Base-by-base conservation (phyloP, 2,329 filamentous ascomycete species). In the Scytalidium sp. region DNA sequence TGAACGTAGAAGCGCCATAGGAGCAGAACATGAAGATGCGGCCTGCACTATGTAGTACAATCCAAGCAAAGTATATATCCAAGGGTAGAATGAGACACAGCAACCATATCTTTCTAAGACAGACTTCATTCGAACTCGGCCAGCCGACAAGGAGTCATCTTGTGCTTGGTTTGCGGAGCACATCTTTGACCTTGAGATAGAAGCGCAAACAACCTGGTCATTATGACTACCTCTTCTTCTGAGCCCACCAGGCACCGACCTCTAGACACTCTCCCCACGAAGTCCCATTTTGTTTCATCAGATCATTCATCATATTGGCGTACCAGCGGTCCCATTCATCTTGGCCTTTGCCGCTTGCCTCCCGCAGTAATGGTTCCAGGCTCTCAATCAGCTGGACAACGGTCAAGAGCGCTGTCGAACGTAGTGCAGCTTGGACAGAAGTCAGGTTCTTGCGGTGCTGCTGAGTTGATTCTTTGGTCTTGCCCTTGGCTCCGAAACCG, bases 291-390 rank as follows among this genome's bases (percentile, higher is more conserved):
- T 93, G 86, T 65, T 87, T 84, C 63, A 96, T 78, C 62, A 97
- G 70, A 67, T 94, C 87, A 43, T 82, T 81, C 79, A 90, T 93
- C 87, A 96, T 89, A 68, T 86, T 89, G 39, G 85, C 84, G 71
- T 88, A 83, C 92, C 92, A 97, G 40, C 83, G 76, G 66, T 95
- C 88, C 91, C 91, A 97, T 70, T 97, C 92, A 59, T 96, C 90
- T 63, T 88, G 83, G 61, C 87, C 90, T 75, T 96, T 96, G 13
- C 87, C 88, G 62, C 88, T 95, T 42, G 84, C 83, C 61, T 96
- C 88, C 59, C 88, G 82, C 58, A 97, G 72, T 51, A 94, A 71
- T 4, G 90, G 89, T 68, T 97, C 92, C 60, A 97, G 73, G 55
- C 86, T 87, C 65, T 94, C 89, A 47, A 96, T 89, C 76, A 90